Percentiles rank a stretch among this genome's conserved stretches.
Conservation (phyloP, 2,329 filamentous ascomycete species). For the Huntiella bhutanensis region DNA sequence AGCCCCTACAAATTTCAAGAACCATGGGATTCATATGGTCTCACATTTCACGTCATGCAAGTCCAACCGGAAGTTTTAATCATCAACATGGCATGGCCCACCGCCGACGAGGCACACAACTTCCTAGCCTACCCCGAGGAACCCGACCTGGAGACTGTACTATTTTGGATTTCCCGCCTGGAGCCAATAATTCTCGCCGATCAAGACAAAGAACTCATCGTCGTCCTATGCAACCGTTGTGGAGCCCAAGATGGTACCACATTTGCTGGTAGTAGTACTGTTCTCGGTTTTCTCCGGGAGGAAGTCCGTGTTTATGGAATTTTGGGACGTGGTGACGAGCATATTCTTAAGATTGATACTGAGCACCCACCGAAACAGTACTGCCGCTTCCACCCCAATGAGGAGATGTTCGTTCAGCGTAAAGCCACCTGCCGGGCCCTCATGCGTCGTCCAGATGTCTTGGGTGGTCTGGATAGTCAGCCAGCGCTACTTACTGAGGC, state of each 20-base stretch:
- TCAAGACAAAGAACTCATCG: slow-evolving; percentile 38
- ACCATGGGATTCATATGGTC: slow-evolving; percentile 14
- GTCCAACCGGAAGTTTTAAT: slow-evolving; percentile 42
- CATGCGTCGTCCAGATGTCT: too few species aligned
- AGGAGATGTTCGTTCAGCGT: neutral
- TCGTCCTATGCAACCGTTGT: slow-evolving; percentile 53
- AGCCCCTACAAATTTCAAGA: slow-evolving; percentile 12
- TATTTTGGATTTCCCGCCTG: slow-evolving; percentile 56
- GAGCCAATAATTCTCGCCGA: slow-evolving; percentile 41
- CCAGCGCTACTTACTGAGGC: too few species aligned
- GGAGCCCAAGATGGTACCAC: slow-evolving; percentile 45
- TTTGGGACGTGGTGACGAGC: slow-evolving; percentile 48
- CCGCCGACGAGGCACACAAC: slow-evolving; percentile 27
- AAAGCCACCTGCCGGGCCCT: too few species aligned
- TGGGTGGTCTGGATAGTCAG: too few species aligned
- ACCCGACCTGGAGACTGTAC: slow-evolving; percentile 55
- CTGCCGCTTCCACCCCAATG: slow-evolving; percentile 15
- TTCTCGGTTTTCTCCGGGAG: slow-evolving; percentile 45
- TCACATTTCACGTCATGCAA: slow-evolving; percentile 36
- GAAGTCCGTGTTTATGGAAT: slow-evolving; percentile 51
- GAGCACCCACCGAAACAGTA: slow-evolving; percentile 17
- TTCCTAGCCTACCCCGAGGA: slow-evolving; percentile 31
- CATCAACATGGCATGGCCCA: slow-evolving; percentile 63
- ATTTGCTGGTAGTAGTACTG: slow-evolving; percentile 57
- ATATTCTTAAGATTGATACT: slow-evolving; percentile 50